Base-by-base conservation (phyloP, 805 yeast species). In the Myxozyma sirexii region DNA sequence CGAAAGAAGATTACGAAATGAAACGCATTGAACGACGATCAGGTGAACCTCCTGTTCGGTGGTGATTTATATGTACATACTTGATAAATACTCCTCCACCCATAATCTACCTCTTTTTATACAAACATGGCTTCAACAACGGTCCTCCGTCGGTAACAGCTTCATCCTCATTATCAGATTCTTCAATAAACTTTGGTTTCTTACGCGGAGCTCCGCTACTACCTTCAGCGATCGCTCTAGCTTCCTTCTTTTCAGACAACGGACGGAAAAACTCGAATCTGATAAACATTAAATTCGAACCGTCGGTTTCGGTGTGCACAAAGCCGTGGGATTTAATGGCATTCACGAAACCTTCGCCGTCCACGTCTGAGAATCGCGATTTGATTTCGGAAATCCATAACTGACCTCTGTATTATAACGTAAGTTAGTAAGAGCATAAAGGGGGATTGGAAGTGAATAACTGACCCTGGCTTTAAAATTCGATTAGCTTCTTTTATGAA, bases 321-420 rank as follows among this genome's bases (percentile, higher is more conserved):
- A 94, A 89, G 0, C 98, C 99, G 63, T 83, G 73, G 53, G 82
- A 74, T 71, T 90, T 90, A 67, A 94, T 78, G 0, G 88, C 84
- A 24, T 87, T 82, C 12, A 87, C 89, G 74, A 94, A 94, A 67
- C 88, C 92, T 7, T 65, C 55, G 13, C 72, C 73, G 35, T 74
- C 73, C 21, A 59, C 83, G 68, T 91, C 97, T 5, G 83, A 77
- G 69, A 94, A 89, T 70, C 99, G 80, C 1, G 97, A 90, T 74
- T 93, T 93, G 75, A 94, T 94, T 72, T 94, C 99, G 1, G 98
- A 94, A 48, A 94, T 90, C 99, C 99, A 94, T 48, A 94, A 76
- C 72, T 93, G 97, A 27, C 99, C 98, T 61, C 90, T 80, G 44
- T n/a, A 47, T 10, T 7, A 7, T 13, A 17, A 3, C 21, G 15